Evolutionary conservation across 2,329 filamentous ascomycete genomes (phyloP).

Genomic region (Scedosporium minutisporum): DNA sequence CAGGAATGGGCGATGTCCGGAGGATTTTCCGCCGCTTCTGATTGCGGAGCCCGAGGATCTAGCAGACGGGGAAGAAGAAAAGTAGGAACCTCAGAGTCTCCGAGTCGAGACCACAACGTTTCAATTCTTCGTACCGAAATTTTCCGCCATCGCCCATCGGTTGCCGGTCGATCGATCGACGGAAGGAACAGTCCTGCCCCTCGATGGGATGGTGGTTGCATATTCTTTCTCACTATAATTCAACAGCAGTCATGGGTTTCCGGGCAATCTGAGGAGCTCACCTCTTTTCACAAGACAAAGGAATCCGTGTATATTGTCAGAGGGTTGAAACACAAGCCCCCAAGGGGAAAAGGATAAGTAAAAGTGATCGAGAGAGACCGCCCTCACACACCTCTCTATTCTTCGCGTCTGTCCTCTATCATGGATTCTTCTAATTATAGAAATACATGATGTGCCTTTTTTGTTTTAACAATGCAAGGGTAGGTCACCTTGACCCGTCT

Average conservation of each 20-base stretch:
- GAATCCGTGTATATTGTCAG: not conserved
- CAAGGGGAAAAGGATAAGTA: slow-evolving; percentile 8
- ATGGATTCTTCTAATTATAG: slow-evolving; percentile 8
- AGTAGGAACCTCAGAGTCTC: not conserved
- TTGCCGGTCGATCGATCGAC: too few species aligned
- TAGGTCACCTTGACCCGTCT: slow-evolving; percentile 4
- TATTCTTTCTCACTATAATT: not conserved
- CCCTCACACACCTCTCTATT: slow-evolving; percentile 7
- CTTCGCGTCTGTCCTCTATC: slow-evolving; percentile 8
- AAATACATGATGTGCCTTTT: slow-evolving; percentile 7
- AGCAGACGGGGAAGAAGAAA: not conserved
- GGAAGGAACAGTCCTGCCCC: too few species aligned
- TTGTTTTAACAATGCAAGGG: slow-evolving; percentile 2
- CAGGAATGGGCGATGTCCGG: slow-evolving; percentile 46
- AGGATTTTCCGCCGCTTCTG: slow-evolving; percentile 28
- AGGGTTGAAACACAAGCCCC: not conserved
- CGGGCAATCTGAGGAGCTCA: slow-evolving; percentile 1
- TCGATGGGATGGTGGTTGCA: not conserved
- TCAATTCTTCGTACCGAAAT: not conserved
- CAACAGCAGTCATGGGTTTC: not conserved
- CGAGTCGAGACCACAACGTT: not conserved
- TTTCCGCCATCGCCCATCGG: too few species aligned
- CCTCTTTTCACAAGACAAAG: slow-evolving; percentile 5
- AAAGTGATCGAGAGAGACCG: not conserved
- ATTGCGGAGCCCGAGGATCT: slow-evolving; percentile 15